Evolutionary conservation across 23 red algal species (phyloP), one percentile per base, ranked within the genome.

Genomic region (Pyropia yezoensis): DNA sequence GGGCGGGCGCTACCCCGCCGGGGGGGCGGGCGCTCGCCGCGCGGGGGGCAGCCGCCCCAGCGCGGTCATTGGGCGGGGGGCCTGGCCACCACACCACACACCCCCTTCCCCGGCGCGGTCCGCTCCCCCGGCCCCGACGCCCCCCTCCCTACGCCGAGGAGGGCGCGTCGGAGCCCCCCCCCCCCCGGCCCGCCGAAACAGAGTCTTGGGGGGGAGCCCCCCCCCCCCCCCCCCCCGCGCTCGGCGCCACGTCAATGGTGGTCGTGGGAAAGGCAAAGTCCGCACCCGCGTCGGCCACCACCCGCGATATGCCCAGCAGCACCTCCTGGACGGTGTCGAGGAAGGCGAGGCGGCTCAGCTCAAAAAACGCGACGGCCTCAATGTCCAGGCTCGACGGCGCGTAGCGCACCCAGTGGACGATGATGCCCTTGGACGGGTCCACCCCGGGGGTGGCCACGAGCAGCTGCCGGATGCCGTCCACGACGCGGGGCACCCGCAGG

Each of bases 181-280:
- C 39, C 4, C 12, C 11, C 39, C 39, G 4, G 0, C 39, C 39
- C 11, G 39, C 11, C 39, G 39, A 11, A 6, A 6, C 12, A 8
- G 6, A 47, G 39, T 8, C 4, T 11, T 8, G 39, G 39, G n/a
- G n/a, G n/a, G 0, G 0, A 1, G 4, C 6, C 39, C 6, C 6
- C 39, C 6, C 39, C 39, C 4, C 12, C 39, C 4, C 39, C 39
- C 39, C 39, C 11, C 39, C 39, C 39, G 39, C 39, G 39, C 39
- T 8, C 1, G 39, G 7, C 39, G 39, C 39, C 39, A 47, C 39
- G 2, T 69, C 65, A 24, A 69, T 34, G 8, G 27, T 51, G 2
- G 33, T 33, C 30, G 27, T 34, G 7, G 65, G 65, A 17, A 69
- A 23, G 3, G 65, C 65, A 51, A 69, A 69, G 8, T 69, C 65